These are phyloP conservation scores for Avena atlantica DNA, from an alignment of 176 grass and related monocot species.

Conservation along the genomic window DNA sequence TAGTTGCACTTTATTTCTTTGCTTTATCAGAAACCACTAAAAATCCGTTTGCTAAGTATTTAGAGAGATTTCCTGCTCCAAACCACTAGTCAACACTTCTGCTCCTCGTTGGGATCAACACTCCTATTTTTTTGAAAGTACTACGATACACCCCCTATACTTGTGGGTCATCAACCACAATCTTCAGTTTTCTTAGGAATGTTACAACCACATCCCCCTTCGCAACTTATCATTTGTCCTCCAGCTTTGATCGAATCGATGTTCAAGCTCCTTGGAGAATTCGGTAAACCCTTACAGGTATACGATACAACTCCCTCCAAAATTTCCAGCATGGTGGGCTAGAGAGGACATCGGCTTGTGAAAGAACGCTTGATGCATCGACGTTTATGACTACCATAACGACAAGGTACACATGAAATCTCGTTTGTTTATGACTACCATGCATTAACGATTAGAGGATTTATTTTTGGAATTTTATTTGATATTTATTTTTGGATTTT, in stretches of 20 bases:
- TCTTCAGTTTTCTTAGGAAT: neutral
- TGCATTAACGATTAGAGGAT: no score
- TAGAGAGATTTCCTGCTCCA: no score
- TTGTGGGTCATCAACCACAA: no score
- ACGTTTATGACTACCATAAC: neutral
- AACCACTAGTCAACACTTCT: no score
- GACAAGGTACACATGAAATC: neutral
- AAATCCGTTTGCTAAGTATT: no score
- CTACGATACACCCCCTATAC: no score
- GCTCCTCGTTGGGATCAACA: no score
- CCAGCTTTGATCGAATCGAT: neutral
- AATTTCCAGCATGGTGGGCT: no score
- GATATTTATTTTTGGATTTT: neutral
- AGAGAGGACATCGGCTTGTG: accelerated
- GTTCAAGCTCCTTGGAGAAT: neutral
- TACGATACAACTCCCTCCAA: neutral
- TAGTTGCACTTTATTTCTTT: no score
- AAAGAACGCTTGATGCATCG: neutral
- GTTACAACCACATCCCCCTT: neutral
- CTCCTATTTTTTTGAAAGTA: no score
- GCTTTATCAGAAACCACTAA: no score
- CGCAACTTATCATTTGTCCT: neutral
- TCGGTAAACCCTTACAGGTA: neutral
- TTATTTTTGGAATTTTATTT: no score
- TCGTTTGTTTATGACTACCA: neutral